Evolutionary conservation across 1,284 basidiomycete genomes (phyloP), one percentile per base, ranked within the genome.

Genomic region (Schizophyllum commune): DNA sequence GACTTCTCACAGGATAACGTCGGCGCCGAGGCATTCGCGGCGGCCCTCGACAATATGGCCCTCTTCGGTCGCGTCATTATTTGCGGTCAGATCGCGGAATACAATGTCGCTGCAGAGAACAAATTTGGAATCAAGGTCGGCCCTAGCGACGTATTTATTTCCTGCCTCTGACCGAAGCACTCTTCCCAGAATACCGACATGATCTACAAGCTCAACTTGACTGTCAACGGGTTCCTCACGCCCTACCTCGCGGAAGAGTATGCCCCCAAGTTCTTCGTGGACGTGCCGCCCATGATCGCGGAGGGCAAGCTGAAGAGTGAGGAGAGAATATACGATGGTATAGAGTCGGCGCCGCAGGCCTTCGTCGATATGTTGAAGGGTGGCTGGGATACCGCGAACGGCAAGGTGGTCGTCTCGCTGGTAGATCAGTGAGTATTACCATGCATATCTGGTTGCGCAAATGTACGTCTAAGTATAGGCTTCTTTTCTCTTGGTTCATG

Each of bases 61-160:
- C 34, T 60, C 2, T 57, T 57, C 21, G 64, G 57, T 4, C 60
- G 61, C 13, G n/a, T 65, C 2, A 56, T 65, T 20, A 62, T 62
- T 56, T 65, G 64, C 53, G 64, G 64, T 5, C 55, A 56, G 15
- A 60, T 61, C 53, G 56, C 58, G 4, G 64, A 65, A 11, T 65
- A 65, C 53, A 57, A 51, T 9, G 17, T 61, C 32, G 58, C 60
- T n/a, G 56, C 52, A 0, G 58, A 62, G n/a, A n/a, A 60, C 4
- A 21, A 61, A 17, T 58, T 61, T 34, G 60, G 60, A 1, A 55
- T 64, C 56, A 62, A 62, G 60, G 63, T 32, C 32, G 11, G 13
- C 8, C 5, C 32, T 6, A 2, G 19, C 20, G 11, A 7, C 20
- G 53, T 55, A 9, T 13, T 6, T 7, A 20, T 5, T 4, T 27